phyloP scores from a whole-genome alignment of 2,329 filamentous ascomycete species.

The Cyanodermella asteris region DNA sequence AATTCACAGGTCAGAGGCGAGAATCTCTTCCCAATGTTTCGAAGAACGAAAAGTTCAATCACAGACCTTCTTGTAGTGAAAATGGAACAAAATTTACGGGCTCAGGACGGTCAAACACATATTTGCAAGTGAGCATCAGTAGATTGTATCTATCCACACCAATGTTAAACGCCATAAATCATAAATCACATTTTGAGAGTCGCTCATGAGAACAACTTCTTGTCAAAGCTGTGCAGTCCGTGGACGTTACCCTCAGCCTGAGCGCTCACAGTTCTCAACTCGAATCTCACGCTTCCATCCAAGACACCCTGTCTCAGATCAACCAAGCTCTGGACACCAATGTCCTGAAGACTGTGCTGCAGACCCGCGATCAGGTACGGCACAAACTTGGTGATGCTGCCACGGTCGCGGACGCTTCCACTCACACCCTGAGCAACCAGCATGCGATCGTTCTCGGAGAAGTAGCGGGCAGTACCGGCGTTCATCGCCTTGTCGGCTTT shows the following conservation, averaged over 20 bases:
- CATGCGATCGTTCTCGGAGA: slow-evolving; percentile 87
- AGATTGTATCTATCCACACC: too few relatives aligned
- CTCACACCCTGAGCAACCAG: slow-evolving; percentile 94
- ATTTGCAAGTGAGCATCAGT: too few relatives aligned
- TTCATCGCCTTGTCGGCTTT: slow-evolving; percentile 54
- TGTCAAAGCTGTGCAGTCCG: slow-evolving; percentile 92
- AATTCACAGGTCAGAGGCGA: too few relatives aligned
- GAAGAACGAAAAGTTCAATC: too few relatives aligned
- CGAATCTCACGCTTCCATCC: slow-evolving; percentile 64
- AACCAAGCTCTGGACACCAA: slow-evolving; percentile 59
- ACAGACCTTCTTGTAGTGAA: too few relatives aligned
- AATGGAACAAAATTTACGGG: too few relatives aligned
- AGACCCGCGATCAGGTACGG: slow-evolving; percentile 89
- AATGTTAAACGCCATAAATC: too few relatives aligned
- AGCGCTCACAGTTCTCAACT: slow-evolving; percentile 81
- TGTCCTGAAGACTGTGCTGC: slow-evolving; percentile 94
- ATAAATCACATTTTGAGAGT: too few relatives aligned
- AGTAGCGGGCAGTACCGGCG: slow-evolving; percentile 91
- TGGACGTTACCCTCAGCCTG: slow-evolving; percentile 95
- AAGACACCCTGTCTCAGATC: slow-evolving; percentile 56
- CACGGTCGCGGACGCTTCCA: slow-evolving; percentile 35
- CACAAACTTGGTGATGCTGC: slow-evolving; percentile 81
- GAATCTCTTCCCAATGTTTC: too few relatives aligned
- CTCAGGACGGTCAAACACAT: too few relatives aligned
- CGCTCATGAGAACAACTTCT: slow-evolving; percentile 93